phyloP scores from a whole-genome alignment of 129 eudicot species.

The Arctium lappa region DNA sequence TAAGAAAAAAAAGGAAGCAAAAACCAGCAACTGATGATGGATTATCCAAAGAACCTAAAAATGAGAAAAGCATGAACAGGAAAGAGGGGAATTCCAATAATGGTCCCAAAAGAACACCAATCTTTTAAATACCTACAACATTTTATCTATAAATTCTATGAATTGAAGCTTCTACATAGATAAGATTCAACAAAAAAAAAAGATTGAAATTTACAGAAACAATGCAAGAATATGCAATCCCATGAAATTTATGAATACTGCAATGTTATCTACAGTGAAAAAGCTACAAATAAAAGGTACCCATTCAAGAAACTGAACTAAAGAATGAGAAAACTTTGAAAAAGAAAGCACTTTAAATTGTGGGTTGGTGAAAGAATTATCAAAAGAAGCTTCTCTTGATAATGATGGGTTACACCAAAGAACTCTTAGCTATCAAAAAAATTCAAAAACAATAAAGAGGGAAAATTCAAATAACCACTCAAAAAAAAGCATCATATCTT shows the following conservation, averaged over 20 bases:
- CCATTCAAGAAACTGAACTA: too few relatives aligned
- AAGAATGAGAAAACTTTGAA: neutral
- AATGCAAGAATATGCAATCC: neutral
- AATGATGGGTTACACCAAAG: conserved; percentile 31
- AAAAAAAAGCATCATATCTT: neutral
- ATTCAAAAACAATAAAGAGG: neutral
- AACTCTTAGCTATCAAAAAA: neutral
- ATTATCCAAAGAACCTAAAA: conserved; percentile 5
- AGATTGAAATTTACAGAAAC: neutral
- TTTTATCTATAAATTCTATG: neutral
- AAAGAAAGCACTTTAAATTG: neutral
- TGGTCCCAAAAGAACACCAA: neutral
- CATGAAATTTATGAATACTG: neutral
- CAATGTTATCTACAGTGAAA: neutral
- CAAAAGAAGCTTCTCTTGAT: conserved; percentile 12
- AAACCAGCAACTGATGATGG: conserved; percentile 6
- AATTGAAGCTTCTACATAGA: neutral
- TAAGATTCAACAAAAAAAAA: neutral
- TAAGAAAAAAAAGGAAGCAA: conserved; percentile 1
- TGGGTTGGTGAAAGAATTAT: conserved; percentile 24
- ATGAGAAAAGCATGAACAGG: neutral
- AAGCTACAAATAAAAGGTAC: too few relatives aligned
- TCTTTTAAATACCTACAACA: neutral
- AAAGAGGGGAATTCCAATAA: neutral
- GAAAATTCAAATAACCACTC: neutral